Evolutionary conservation across 2,329 filamentous ascomycete genomes (phyloP).

Genomic region (Fusarium nurragi): DNA sequence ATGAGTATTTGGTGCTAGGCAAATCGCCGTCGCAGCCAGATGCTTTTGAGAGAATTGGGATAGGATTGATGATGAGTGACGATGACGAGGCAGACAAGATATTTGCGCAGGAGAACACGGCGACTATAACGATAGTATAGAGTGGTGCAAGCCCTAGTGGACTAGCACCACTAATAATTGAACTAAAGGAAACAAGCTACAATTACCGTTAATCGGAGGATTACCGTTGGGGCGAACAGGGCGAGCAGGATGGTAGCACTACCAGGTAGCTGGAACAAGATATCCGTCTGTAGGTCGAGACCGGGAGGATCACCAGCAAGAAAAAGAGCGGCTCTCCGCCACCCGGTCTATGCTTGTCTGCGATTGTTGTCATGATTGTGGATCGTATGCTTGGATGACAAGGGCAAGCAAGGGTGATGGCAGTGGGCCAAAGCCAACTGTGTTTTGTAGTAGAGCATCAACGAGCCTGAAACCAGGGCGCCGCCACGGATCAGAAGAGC

Average conservation of each 20-base stretch:
- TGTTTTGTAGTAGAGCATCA: neutral
- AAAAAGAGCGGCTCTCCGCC: neutral
- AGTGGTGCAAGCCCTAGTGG: neutral
- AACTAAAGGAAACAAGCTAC: neutral
- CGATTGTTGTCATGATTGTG: constrained; percentile 9
- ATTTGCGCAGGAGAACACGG: neutral
- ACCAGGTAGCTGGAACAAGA: constrained; percentile 1
- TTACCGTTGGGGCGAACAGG: too few relatives aligned
- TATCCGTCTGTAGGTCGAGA: neutral
- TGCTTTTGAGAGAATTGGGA: constrained; percentile 26
- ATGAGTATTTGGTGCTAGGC: constrained; percentile 30
- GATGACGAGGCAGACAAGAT: neutral
- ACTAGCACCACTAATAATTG: neutral
- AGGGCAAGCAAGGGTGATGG: constrained; percentile 1
- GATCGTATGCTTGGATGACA: neutral
- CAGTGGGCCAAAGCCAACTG: neutral
- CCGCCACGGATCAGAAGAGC: neutral
- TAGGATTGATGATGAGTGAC: neutral
- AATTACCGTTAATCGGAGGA: neutral
- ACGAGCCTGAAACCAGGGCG: neutral
- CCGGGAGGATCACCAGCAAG: neutral
- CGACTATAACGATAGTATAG: constrained; percentile 18
- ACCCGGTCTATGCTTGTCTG: neutral
- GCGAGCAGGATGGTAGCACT: neutral
- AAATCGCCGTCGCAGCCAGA: constrained; percentile 7